A percentile compares a stretch with the other conserved stretches of the same genome.
Evolutionary conservation across 345 rosid genomes (phyloP).

Genomic region (Cochlearia excelsa): DNA sequence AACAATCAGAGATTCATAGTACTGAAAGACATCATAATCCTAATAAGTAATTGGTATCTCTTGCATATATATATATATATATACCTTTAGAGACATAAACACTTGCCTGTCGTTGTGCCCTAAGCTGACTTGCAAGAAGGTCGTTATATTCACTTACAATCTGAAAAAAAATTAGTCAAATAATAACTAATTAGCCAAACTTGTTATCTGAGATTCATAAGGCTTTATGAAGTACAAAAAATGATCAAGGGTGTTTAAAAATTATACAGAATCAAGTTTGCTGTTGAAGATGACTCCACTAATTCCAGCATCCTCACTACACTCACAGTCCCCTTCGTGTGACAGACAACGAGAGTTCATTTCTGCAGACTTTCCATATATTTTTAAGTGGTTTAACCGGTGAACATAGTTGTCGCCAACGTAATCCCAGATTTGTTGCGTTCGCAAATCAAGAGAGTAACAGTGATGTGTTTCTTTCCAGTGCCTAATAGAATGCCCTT

Average conservation of each 20-base stretch:
- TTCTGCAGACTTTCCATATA: slow-evolving; percentile 69
- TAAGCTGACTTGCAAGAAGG: slow-evolving; percentile 80
- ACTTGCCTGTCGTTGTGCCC: slow-evolving; percentile 79
- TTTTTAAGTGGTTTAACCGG: slow-evolving; percentile 85
- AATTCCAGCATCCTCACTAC: slow-evolving; percentile 76
- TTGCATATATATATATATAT: neutral
- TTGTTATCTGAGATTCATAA: slow-evolving; percentile 1
- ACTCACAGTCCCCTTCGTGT: slow-evolving; percentile 63
- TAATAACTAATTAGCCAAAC: neutral
- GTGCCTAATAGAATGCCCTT: slow-evolving; percentile 83
- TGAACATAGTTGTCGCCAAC: slow-evolving; percentile 94
- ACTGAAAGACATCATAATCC: slow-evolving; percentile 39
- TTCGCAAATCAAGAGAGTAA: slow-evolving; percentile 81
- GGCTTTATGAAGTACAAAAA: neutral
- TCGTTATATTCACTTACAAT: slow-evolving; percentile 76
- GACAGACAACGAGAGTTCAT: slow-evolving; percentile 53
- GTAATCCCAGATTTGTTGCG: slow-evolving; percentile 97
- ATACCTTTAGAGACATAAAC: slow-evolving; percentile 4
- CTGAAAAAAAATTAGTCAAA: slow-evolving; percentile 38
- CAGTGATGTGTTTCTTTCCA: slow-evolving; percentile 91
- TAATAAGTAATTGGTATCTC: slow-evolving; percentile 9
- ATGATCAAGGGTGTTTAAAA: slow-evolving; percentile 1
- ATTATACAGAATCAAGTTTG: slow-evolving; percentile 85
- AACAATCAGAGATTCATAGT: slow-evolving; percentile 70
- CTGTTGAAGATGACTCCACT: slow-evolving; percentile 71